These are phyloP conservation scores for Naganishia antarctica DNA, from an alignment of 768 basidiomycete genomes.

Conservation along the genomic window DNA sequence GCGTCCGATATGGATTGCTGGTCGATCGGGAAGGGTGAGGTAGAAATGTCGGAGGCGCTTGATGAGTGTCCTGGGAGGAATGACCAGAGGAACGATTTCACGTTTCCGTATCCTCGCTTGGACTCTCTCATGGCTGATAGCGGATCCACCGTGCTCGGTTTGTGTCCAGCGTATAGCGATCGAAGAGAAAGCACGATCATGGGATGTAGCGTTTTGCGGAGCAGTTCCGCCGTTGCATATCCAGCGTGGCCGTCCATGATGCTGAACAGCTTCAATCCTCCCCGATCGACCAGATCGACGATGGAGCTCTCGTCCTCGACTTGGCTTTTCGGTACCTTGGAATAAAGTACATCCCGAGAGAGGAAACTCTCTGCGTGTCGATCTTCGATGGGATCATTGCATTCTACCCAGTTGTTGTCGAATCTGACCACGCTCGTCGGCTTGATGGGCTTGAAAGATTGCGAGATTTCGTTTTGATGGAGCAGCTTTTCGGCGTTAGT, in stretches of 20 bases:
- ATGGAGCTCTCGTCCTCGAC: constrained; percentile 7
- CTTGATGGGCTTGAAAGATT: constrained; percentile 19
- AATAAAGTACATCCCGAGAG: constrained; percentile 56
- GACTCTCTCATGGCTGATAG: constrained; percentile 12
- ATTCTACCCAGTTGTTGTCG: constrained; percentile 70
- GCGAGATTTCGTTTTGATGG: constrained; percentile 6
- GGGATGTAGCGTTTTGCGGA: constrained; percentile 77
- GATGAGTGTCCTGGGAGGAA: constrained; percentile 9
- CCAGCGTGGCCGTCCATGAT: constrained; percentile 74
- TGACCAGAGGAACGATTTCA: constrained; percentile 29
- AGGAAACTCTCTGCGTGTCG: constrained; percentile 69
- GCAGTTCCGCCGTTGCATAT: constrained; percentile 67
- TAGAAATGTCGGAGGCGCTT: not conserved
- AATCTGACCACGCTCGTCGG: constrained; percentile 49
- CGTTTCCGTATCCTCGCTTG: not conserved
- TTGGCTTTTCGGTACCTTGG: constrained; percentile 7
- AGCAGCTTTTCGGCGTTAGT: constrained; percentile 9
- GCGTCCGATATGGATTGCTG: constrained; percentile 38
- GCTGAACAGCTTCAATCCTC: constrained; percentile 54
- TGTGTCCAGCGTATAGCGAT: constrained; percentile 34
- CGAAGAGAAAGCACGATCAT: constrained; percentile 65
- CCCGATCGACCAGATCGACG: constrained; percentile 20
- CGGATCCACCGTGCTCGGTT: constrained; percentile 8
- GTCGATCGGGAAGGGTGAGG: constrained; percentile 25
- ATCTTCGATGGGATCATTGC: constrained; percentile 91